These are phyloP conservation scores for Lactarius quietus DNA, from an alignment of 768 basidiomycete species.

Conservation along the genomic window DNA sequence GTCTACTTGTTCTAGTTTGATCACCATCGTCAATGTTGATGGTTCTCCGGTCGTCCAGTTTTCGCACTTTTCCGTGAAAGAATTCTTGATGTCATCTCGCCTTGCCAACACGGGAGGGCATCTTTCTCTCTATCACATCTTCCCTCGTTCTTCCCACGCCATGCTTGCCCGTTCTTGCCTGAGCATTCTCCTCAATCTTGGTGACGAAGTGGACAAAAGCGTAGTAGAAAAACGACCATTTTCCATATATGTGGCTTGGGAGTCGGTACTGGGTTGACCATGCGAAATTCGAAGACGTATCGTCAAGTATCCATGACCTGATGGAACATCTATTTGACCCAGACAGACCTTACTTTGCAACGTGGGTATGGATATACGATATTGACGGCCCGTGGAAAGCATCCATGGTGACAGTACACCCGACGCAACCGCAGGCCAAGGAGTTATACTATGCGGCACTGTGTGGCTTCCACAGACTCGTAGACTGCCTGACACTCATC, in stretches of 20 bases:
- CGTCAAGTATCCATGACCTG: background rate
- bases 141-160: background rate
- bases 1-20: background rate
- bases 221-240: background rate
- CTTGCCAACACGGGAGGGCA: background rate
- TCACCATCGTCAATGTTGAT: background rate
- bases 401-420: background rate
- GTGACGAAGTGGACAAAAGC: background rate
- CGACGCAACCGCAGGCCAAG: background rate
- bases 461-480: background rate
- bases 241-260: constrained; percentile 5
- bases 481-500: background rate
- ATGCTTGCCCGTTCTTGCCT: background rate
- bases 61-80: background rate
- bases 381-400: background rate
- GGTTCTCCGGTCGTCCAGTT: background rate
- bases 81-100: background rate
- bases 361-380: background rate
- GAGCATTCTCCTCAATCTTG: background rate
- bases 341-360: background rate
- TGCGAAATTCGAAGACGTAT: background rate
- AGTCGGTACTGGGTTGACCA: constrained; percentile 11
- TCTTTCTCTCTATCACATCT: background rate
- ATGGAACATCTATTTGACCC: background rate
- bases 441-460: background rate